Percentiles rank a stretch among this genome's conserved stretches.
These are phyloP conservation scores for Talaromyces sp. DNA, from an alignment of 2,329 filamentous ascomycete genomes.

Conservation along the genomic window DNA sequence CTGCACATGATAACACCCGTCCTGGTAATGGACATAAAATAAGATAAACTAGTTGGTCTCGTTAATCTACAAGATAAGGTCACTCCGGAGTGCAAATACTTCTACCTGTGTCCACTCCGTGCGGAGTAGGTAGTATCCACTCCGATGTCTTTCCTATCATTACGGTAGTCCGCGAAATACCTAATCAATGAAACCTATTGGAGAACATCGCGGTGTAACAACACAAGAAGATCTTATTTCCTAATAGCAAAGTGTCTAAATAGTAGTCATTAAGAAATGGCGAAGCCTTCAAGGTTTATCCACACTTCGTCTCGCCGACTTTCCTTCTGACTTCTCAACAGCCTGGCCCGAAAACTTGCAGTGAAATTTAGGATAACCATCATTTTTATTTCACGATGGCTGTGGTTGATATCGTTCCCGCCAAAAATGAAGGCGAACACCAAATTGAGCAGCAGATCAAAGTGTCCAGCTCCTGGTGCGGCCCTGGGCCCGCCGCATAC, in stretches of 20 bases:
- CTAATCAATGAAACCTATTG: not conserved
- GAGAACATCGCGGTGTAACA: not conserved
- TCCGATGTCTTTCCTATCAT: not conserved
- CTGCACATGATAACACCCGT: not conserved
- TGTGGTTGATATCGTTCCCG: not conserved
- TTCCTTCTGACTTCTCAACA: not conserved
- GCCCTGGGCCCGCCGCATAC: constrained; percentile 11
- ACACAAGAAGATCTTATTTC: not conserved
- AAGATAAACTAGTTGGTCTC: not conserved
- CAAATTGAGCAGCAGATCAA: not conserved
- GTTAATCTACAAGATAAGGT: not conserved
- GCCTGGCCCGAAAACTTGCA: not conserved
- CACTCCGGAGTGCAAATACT: not conserved
- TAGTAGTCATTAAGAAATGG: not conserved
- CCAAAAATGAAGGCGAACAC: not conserved
- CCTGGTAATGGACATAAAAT: not conserved
- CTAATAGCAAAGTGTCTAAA: not conserved
- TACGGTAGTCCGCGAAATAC: not conserved
- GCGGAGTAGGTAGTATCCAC: not conserved
- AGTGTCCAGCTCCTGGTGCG: not conserved
- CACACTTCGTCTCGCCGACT: not conserved
- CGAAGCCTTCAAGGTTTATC: not conserved
- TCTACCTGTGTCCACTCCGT: not conserved
- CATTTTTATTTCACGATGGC: not conserved
- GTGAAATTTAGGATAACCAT: not conserved